A percentile compares a stretch with the other conserved stretches of the same genome.
These are phyloP conservation scores for Clavariopsis aquatica DNA, from an alignment of 495 filamentous ascomycete genomes.

Conservation along the genomic window DNA sequence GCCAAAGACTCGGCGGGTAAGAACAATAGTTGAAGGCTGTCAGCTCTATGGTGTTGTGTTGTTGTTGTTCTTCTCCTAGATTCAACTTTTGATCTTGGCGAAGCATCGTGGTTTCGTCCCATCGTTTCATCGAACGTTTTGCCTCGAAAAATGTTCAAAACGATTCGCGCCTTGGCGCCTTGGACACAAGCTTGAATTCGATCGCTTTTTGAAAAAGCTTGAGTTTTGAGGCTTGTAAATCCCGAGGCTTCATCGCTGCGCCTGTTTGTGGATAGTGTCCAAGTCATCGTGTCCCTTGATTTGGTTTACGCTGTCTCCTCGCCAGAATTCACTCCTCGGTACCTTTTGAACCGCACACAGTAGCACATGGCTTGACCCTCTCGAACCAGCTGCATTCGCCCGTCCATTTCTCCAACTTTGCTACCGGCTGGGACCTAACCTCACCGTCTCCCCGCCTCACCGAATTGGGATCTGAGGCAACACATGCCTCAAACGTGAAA, in stretches of 20 bases:
- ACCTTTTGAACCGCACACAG: no score
- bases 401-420: not conserved
- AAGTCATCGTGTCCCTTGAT: no score
- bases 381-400: not conserved
- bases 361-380: no score
- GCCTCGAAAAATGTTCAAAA: not conserved
- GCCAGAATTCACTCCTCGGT: no score
- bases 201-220: not conserved
- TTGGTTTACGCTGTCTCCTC: no score
- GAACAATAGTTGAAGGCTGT: not conserved
- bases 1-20: not conserved
- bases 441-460: not conserved
- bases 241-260: not conserved
- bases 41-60: not conserved
- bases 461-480: not conserved
- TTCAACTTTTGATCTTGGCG: not conserved
- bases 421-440: not conserved
- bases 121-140: constrained; percentile 5
- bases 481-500: not conserved
- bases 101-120: constrained; percentile 3
- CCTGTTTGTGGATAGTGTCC: no score
- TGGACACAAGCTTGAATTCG: not conserved
- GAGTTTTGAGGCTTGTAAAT: not conserved
- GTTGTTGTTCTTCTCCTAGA: not conserved
- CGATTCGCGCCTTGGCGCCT: constrained; percentile 6